Evolutionary conservation across 169 alveolate genomes (phyloP).

Genomic region (Plasmodium fragile): DNA sequence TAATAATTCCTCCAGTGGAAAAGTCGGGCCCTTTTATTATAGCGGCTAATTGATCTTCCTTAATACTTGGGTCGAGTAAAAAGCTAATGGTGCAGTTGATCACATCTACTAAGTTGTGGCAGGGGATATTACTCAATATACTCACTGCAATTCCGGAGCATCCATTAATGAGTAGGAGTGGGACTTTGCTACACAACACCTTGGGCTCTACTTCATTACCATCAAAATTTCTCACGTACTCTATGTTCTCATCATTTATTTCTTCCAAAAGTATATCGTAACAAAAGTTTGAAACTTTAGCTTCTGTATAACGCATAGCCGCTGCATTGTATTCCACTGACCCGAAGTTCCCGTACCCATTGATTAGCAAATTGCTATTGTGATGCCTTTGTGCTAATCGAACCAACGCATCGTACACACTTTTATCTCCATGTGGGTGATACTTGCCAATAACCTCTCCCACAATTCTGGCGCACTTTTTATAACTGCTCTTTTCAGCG

Average conservation of each 20-base stretch:
- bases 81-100: constrained; percentile 78
- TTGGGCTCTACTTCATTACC: constrained; percentile 89
- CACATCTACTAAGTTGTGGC: constrained; percentile 87
- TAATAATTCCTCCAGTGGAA: constrained; percentile 89
- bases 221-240: constrained; percentile 86
- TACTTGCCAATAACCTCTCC: constrained; percentile 91
- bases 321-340: constrained; percentile 90
- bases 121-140: constrained; percentile 88
- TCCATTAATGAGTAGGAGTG: constrained; percentile 87
- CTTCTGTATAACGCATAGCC: constrained; percentile 91
- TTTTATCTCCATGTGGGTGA: constrained; percentile 91
- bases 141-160: constrained; percentile 91
- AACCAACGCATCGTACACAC: constrained; percentile 90
- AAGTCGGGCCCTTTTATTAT: constrained; percentile 89
- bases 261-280: constrained; percentile 82
- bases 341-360: constrained; percentile 92
- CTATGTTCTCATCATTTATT: constrained; percentile 80
- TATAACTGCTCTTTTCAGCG: constrained; percentile 44
- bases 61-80: constrained; percentile 72
- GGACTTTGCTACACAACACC: constrained; percentile 87
- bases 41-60: constrained; percentile 74
- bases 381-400: constrained; percentile 86
- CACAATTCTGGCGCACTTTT: constrained; percentile 90
- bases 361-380: constrained; percentile 84
- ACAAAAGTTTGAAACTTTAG: constrained; percentile 81